phyloP scores from a whole-genome alignment of 2,329 filamentous ascomycete genomes.

The Fusarium nanum region DNA sequence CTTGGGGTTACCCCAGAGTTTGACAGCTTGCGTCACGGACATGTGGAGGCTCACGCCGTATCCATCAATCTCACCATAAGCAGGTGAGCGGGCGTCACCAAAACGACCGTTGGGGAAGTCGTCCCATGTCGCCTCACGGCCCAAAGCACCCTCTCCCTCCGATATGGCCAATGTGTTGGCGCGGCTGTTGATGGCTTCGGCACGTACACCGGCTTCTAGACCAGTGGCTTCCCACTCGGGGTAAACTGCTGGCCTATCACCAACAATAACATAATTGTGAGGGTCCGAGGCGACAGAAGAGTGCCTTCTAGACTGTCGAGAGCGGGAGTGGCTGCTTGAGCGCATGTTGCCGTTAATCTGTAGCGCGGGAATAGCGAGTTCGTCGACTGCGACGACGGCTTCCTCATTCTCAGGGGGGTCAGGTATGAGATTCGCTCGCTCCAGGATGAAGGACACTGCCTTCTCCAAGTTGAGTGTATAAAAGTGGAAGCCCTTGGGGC shows the following conservation, averaged over 20 bases:
- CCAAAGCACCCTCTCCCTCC: slow-evolving; percentile 89
- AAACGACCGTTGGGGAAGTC: slow-evolving; percentile 97
- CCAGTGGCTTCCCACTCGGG: slow-evolving; percentile 79
- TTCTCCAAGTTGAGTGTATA: slow-evolving; percentile 98
- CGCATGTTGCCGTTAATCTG: slow-evolving; percentile 63
- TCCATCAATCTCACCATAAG: slow-evolving; percentile 97
- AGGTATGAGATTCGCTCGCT: slow-evolving; percentile 86
- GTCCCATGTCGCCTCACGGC: slow-evolving; percentile 97
- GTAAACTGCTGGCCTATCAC: slow-evolving; percentile 68
- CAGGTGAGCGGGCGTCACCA: slow-evolving; percentile 91
- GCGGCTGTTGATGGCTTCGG: slow-evolving; percentile 78
- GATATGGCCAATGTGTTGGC: slow-evolving; percentile 92
- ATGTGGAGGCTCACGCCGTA: slow-evolving; percentile 97
- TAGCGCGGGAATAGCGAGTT: slow-evolving; percentile 44
- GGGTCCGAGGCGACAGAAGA: slow-evolving; percentile 87
- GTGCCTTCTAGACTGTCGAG: slow-evolving; percentile 66
- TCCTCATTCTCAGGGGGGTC: slow-evolving; percentile 65
- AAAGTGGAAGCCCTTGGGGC: slow-evolving; percentile 89
- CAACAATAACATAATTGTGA: slow-evolving; percentile 87
- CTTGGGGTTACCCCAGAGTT: slow-evolving; percentile 85
- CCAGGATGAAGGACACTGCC: slow-evolving; percentile 91
- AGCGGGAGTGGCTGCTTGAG: slow-evolving; percentile 51
- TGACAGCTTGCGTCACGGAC: slow-evolving; percentile 82
- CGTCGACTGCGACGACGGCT: slow-evolving; percentile 63
- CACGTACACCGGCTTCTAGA: slow-evolving; percentile 80